phyloP scores from a whole-genome alignment of 805 yeast species.

The Scheffersomyces lignosus region DNA sequence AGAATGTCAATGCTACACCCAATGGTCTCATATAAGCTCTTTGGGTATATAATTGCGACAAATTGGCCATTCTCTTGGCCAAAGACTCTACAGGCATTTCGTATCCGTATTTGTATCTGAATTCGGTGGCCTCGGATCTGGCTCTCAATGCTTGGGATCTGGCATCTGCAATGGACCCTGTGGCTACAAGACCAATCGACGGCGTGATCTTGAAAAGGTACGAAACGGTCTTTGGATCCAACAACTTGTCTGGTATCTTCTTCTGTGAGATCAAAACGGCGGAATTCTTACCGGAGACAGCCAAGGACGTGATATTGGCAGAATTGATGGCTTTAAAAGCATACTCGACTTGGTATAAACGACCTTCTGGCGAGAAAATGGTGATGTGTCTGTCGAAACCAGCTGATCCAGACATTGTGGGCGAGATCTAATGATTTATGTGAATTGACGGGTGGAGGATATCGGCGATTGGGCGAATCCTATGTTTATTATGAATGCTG shows the following conservation, averaged over 20 bases:
- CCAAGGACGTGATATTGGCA: slow-evolving; percentile 86
- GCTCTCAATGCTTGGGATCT: slow-evolving; percentile 88
- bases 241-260: slow-evolving; percentile 91
- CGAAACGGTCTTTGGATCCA: slow-evolving; percentile 84
- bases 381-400: slow-evolving; percentile 99
- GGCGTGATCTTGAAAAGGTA: slow-evolving; percentile 82
- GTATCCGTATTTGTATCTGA: slow-evolving; percentile 90
- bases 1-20: slow-evolving; percentile 89
- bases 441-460: too few relatives aligned
- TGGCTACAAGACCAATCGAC: slow-evolving; percentile 83
- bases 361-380: slow-evolving; percentile 97
- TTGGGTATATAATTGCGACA: slow-evolving; percentile 94
- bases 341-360: slow-evolving; percentile 95
- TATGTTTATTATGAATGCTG: neutral
- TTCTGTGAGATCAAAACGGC: slow-evolving; percentile 91
- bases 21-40: slow-evolving; percentile 98
- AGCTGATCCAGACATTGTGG: slow-evolving; percentile 63
- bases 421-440: too few relatives aligned
- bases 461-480: neutral
- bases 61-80: slow-evolving; percentile 93
- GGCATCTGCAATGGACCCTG: slow-evolving; percentile 96
- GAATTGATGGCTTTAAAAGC: slow-evolving; percentile 97
- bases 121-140: slow-evolving; percentile 93
- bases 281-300: slow-evolving; percentile 81
- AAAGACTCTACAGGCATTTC: slow-evolving; percentile 94